Percentiles rank a stretch among this genome's conserved stretches.
Evolutionary conservation across 257 asterid genomes (phyloP).

Genomic region (Solanum raphanifolium): DNA sequence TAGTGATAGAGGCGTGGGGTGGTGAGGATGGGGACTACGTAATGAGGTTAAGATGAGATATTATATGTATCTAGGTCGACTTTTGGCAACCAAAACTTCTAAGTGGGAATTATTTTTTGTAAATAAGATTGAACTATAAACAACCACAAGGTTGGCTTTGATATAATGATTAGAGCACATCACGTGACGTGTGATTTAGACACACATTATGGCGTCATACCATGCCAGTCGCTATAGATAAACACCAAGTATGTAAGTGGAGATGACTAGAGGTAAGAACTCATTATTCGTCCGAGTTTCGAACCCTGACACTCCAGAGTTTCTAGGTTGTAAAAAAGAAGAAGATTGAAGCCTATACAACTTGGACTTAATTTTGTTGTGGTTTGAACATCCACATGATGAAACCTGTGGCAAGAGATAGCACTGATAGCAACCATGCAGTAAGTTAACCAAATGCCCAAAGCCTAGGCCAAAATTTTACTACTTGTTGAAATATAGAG

Average conservation of each 20-base stretch:
- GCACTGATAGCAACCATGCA: no score
- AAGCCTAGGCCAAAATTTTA: not conserved
- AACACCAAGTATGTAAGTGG: not conserved
- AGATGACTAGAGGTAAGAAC: not conserved
- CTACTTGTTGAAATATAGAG: not conserved
- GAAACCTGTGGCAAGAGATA: not conserved
- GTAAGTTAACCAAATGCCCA: no score
- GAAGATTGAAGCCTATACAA: not conserved
- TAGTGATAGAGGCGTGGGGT: not conserved
- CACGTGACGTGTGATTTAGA: not conserved
- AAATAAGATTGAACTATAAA: not conserved
- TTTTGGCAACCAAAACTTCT: not conserved
- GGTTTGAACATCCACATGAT: not conserved
- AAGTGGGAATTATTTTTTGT: not conserved
- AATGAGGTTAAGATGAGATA: not conserved
- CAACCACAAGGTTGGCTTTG: not conserved
- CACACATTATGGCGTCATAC: not conserved
- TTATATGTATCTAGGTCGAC: not conserved
- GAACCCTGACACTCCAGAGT: not conserved
- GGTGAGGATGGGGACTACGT: not conserved
- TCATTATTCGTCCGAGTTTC: not conserved
- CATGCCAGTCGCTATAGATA: not conserved
- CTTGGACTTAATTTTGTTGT: not conserved
- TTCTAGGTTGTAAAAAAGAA: not conserved
- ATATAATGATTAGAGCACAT: not conserved